Evolutionary conservation across 78 protist genomes (phyloP).

Genomic region (Dictyostelium intermedium): DNA sequence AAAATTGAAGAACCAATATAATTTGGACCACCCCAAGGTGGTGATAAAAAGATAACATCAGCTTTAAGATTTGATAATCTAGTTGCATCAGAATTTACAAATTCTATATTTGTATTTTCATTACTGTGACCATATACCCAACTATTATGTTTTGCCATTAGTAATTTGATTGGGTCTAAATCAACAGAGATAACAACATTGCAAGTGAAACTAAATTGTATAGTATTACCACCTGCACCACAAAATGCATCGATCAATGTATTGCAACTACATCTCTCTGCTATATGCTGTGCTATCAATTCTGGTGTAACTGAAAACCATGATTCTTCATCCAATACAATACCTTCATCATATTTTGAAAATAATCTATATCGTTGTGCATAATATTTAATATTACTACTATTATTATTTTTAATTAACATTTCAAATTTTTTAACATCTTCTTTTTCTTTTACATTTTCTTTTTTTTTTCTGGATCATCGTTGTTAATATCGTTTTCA

Average conservation of each 20-base stretch:
- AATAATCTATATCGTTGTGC: constrained; percentile 61
- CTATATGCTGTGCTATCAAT: constrained; percentile 73
- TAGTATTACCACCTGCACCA: constrained; percentile 80
- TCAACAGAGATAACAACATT: constrained; percentile 30
- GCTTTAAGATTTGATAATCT: not conserved
- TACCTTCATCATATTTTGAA: constrained; percentile 77
- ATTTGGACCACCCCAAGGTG: constrained; percentile 82
- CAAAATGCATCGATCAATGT: constrained; percentile 67
- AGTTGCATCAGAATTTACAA: constrained; percentile 41
- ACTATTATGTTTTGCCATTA: constrained; percentile 59
- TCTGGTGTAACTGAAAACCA: constrained; percentile 86
- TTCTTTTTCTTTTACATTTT: not conserved
- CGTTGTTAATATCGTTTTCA: not conserved
- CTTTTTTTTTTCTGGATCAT: not conserved
- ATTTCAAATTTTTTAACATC: not conserved
- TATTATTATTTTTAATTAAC: not conserved
- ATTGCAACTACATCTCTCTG: constrained; percentile 41
- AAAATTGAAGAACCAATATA: not conserved
- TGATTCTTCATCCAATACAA: constrained; percentile 73
- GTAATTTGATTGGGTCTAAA: constrained; percentile 14
- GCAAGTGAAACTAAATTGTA: constrained; percentile 54
- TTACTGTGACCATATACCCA: constrained; percentile 4
- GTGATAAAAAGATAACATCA: constrained; percentile 57
- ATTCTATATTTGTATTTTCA: constrained; percentile 13
- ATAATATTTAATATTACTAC: constrained; percentile 25